Evolutionary conservation across 768 basidiomycete genomes (phyloP), one percentile per base, ranked within the genome.

Genomic region (Boletellus emodensis): DNA sequence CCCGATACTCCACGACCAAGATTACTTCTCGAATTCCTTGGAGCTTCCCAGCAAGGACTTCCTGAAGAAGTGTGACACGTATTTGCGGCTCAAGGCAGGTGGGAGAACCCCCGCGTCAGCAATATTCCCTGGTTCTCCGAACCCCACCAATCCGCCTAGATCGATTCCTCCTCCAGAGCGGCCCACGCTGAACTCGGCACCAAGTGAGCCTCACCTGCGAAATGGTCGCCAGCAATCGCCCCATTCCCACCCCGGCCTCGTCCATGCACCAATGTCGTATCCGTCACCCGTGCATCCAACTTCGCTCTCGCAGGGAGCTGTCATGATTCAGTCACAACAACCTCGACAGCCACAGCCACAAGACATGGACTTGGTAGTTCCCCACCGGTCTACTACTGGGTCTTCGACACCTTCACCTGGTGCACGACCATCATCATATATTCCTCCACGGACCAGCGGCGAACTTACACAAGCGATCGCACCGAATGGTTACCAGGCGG

Each of bases 21-120:
- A 97, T 30, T 90, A 94, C 66, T 96, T 99, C 65, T 75, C 81
- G 42, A 92, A 83, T 67, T 85, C 82, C 44, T 70, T 94, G 70
- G 95, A 98, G 36, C 77, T 97, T 24, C 92, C 94, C 1, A 84
- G 86, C 57, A 95, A 95, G 67, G 95, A 99, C 40, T 93, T 98
- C 65, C 72, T 97, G 73, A 96, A 91, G 79, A 94, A 90, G 71
- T 91, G 89, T 55, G 91, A 94, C 53, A 85, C 84, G n/a, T 95
- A 92, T 68, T 82, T 92, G 79, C 82, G 81, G 50, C 57, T 87
- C 28, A 88, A 82, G 68, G 73, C 79, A 4, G 71, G 67, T 36
- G 84, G 82, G 53, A 84, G 83, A 61, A 68, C 33, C 62, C 70
- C 63, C 63, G 72, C 55, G 56, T 18, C 58, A 34, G 34, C 57